Conservation (phyloP, 371 early-diverging fungal species). For the Haplosporangium sp. region DNA sequence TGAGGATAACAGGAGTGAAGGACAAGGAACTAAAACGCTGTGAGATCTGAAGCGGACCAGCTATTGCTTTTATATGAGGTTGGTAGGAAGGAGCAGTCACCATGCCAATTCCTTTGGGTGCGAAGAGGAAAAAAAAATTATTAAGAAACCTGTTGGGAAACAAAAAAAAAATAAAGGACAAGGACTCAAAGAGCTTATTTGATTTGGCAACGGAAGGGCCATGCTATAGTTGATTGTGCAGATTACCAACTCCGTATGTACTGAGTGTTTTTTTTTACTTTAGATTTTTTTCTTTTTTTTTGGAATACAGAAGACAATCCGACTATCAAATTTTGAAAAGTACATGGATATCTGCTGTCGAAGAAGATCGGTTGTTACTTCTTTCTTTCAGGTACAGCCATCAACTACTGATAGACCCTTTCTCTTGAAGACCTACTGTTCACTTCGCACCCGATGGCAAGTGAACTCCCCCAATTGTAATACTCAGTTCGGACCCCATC, state of each 20-base stretch:
- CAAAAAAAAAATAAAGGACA: neutral
- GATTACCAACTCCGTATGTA: neutral
- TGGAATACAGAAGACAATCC: no score
- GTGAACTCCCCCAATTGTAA: no score
- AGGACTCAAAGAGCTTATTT: neutral
- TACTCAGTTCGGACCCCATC: no score
- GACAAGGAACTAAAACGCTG: neutral
- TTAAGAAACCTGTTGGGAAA: neutral
- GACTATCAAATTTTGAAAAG: no score
- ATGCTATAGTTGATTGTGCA: neutral
- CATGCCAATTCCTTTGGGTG: neutral
- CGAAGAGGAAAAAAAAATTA: neutral
- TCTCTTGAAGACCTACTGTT: no score
- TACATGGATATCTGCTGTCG: no score
- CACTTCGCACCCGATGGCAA: no score
- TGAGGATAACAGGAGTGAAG: neutral
- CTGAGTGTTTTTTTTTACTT: neutral
- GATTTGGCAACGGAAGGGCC: neutral
- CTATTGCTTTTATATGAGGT: neutral
- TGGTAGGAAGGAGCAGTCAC: neutral
- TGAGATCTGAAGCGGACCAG: neutral
- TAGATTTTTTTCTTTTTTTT: no score
- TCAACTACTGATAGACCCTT: no score
- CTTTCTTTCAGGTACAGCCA: no score
- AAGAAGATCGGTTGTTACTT: no score